phyloP scores from a whole-genome alignment of 2,329 filamentous ascomycete species.

The Botrytis sinoallii region DNA sequence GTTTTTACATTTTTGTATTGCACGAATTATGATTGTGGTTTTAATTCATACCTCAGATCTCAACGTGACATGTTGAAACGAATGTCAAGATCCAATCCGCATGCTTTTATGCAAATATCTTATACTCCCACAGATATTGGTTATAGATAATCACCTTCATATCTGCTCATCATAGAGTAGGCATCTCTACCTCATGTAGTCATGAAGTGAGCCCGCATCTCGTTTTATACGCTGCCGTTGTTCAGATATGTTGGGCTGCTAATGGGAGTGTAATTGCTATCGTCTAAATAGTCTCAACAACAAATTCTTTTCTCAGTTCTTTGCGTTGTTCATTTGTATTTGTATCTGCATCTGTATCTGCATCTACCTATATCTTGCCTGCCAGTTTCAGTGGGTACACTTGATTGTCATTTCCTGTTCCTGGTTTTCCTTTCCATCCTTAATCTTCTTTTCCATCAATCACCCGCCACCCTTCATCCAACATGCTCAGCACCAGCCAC shows the following conservation, averaged over 20 bases:
- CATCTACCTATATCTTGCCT: background rate
- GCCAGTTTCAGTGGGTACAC: background rate
- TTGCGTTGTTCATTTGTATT: too few species aligned
- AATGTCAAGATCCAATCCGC: background rate
- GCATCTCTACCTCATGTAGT: background rate
- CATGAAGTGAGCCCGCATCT: background rate
- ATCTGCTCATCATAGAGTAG: background rate
- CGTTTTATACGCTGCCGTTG: too few species aligned
- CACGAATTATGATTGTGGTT: too few species aligned
- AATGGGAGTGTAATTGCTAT: background rate
- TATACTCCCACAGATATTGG: background rate
- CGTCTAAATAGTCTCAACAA: too few species aligned
- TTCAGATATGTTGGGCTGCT: too few species aligned
- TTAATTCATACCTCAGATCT: background rate
- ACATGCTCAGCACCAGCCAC: background rate
- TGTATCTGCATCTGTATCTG: background rate
- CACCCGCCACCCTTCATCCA: background rate
- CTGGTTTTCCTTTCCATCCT: too few species aligned
- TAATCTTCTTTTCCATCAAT: background rate
- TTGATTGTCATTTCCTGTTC: background rate
- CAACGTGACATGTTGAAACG: background rate
- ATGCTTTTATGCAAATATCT: background rate
- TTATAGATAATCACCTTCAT: background rate
- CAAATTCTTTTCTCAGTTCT: background rate
- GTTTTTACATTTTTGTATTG: background rate